These are phyloP conservation scores for Exophiala viscosa DNA, from an alignment of 2,329 filamentous ascomycete genomes.

Conservation along the genomic window DNA sequence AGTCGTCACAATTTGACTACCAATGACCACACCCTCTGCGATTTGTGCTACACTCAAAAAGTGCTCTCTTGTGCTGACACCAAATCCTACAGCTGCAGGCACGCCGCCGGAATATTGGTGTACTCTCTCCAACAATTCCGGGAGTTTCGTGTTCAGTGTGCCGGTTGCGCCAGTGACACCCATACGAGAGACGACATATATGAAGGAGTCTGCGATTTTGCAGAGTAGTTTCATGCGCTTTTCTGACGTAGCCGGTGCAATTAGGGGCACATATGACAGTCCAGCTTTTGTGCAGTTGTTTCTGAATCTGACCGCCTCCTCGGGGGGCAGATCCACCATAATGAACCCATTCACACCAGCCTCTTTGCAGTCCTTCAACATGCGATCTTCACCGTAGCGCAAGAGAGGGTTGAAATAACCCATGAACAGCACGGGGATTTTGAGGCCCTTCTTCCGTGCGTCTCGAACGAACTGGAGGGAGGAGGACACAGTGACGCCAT, in stretches of 20 bases:
- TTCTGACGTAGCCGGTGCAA: slow-evolving; percentile 89
- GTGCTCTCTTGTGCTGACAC: slow-evolving; percentile 91
- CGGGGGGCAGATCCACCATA: slow-evolving; percentile 88
- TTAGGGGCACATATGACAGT: slow-evolving; percentile 93
- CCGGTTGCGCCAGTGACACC: slow-evolving; percentile 91
- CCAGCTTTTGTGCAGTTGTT: slow-evolving; percentile 74
- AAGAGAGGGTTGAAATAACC: slow-evolving; percentile 98
- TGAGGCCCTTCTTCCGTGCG: slow-evolving; percentile 72
- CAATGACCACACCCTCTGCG: slow-evolving; percentile 92
- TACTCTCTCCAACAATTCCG: slow-evolving; percentile 76
- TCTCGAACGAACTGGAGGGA: slow-evolving; percentile 80
- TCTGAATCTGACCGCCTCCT: slow-evolving; percentile 91
- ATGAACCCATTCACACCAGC: slow-evolving; percentile 95
- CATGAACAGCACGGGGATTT: slow-evolving; percentile 86
- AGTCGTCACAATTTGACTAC: slow-evolving; percentile 86
- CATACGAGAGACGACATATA: slow-evolving; percentile 97
- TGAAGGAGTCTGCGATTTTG: slow-evolving; percentile 95
- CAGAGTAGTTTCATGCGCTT: slow-evolving; percentile 92
- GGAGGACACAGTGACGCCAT: slow-evolving; percentile 78
- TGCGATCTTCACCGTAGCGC: slow-evolving; percentile 86
- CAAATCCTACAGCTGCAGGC: slow-evolving; percentile 90
- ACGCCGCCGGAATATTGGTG: slow-evolving; percentile 89
- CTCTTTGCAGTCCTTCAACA: slow-evolving; percentile 77
- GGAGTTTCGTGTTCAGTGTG: slow-evolving; percentile 74
- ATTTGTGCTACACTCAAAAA: slow-evolving; percentile 79